Conservation (phyloP, 306 rosid species). For the Quercus engelmannii region DNA sequence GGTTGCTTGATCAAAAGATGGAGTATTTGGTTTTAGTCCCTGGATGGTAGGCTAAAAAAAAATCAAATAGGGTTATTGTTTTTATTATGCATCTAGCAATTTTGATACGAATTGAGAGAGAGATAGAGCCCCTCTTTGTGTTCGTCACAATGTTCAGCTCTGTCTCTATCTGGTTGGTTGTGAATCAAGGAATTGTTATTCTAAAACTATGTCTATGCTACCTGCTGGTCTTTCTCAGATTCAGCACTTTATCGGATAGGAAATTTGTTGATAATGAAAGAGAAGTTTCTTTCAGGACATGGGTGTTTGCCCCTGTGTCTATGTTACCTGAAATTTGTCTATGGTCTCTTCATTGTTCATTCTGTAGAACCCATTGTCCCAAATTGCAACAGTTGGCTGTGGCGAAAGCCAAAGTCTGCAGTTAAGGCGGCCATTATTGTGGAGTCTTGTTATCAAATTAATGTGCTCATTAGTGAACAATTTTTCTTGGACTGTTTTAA, state of each 20-base stretch:
- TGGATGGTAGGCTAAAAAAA: neutral
- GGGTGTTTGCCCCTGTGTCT: neutral
- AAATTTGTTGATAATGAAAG: no score
- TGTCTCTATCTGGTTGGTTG: neutral
- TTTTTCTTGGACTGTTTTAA: neutral
- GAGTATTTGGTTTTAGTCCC: neutral
- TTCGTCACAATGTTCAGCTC: neutral
- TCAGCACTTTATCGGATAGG: neutral
- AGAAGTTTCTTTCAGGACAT: neutral
- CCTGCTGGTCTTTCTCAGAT: neutral
- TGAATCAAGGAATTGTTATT: neutral
- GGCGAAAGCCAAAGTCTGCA: neutral
- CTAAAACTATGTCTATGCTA: neutral
- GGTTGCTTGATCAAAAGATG: conserved; percentile 6
- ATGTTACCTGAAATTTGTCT: neutral
- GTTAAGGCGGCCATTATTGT: neutral
- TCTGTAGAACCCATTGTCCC: neutral
- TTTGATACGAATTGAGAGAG: neutral
- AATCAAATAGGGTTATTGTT: neutral
- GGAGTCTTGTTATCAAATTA: neutral
- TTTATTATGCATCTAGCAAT: neutral
- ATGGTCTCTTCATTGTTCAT: neutral
- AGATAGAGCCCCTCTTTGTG: neutral
- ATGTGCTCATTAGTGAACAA: neutral
- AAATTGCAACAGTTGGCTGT: neutral